Evolutionary conservation across 371 early-diverging fungal species (phyloP), one percentile per base, ranked within the genome.

Genomic region (Saksenaea oblongispora): DNA sequence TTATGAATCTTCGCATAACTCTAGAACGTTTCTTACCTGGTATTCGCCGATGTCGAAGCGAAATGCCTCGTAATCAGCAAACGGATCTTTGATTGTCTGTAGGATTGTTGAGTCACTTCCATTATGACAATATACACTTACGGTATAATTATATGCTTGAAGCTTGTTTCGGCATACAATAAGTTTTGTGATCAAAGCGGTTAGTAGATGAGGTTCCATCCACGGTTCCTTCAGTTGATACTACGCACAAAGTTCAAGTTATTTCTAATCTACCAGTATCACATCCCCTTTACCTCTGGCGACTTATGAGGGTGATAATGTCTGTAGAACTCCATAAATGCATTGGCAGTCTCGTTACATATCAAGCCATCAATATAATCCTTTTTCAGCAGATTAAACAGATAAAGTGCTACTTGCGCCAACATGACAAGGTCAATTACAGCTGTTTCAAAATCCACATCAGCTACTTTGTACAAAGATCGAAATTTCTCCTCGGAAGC

Each of bases 401-500:
- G 66, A 57, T 72, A 80, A 0, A 89, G 64, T 3, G 86, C 75
- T 8, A 74, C 79, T 56, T 89, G 89, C 0, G 84, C 87, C 10
- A 84, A 47, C 0, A 56, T 70, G 7, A 86, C 87, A 1, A 89
- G 63, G 31, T 82, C 79, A 18, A 87, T 76, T 1, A 89, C 87
- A 1, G 87, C 85, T 34, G 71, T 75, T 42, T 83, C 76, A 62
- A 89, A 86, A 8, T 79, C 63, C 0, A 76, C 57, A 55, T 85
- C 87, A 1, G 86, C 83, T 39, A 87, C 84, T 44, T 77, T 82
- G 69, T 86, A 89, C 11, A 87, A 63, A 1, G 86, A 83, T 55
- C 85, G 72, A 69, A 89, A 89, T 57, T 87, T 86, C 53, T 87
- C 87, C 64, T 86, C 83, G 18, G 86, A 86, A 0, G 86, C 86